Base-by-base conservation (phyloP, 768 basidiomycete genomes). In the Dacryopinax spathularia region DNA sequence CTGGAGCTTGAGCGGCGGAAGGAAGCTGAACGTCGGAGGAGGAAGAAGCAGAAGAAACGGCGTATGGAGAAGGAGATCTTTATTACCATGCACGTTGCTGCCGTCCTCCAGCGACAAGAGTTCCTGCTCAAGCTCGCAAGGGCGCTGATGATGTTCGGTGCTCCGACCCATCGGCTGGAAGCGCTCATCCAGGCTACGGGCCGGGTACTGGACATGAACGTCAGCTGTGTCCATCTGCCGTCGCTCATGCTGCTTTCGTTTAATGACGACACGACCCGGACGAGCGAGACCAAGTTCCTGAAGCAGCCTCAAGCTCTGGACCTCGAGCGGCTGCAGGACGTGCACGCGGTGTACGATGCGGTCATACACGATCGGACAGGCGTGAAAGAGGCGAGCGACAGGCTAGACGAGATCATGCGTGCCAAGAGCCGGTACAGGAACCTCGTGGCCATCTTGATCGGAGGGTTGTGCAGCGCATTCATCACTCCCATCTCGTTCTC, bases 311-410 rank as follows among this genome's bases (percentile, higher is more conserved):
- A 83, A 63, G 79, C 84, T 7, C 76, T 92, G 37, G 87, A 92
- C 71, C 78, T 93, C 9, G 84, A 82, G 36, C 92, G 91, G 74
- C 79, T 92, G 2, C 79, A 82, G 5, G 82, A 84, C 31, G 84
- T 84, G 22, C 84, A 89, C 70, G 70, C 77, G 63, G 71, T 92
- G 10, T 91, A 91, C 70, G 89, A 27, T 18, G 65, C 86, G 82
- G 89, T 91, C 67, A 89, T 91, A n/a, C 88, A 91, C 68, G 90
- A 93, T 70, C 78, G 83, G 39, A 77, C 87, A 59, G 85, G 84
- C 0, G 89, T 89, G 15, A 83, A 85, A 4, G 84, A 85, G 33
- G 91, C 89, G 1, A 84, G 83, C 1, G 74, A 77, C 18, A 79
- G 82, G 61, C 78, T 93, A n/a, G 87, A 91, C 69, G 70, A 74